Conservation (phyloP, 1,139 yeast species). For the Kazachstania sp. region DNA sequence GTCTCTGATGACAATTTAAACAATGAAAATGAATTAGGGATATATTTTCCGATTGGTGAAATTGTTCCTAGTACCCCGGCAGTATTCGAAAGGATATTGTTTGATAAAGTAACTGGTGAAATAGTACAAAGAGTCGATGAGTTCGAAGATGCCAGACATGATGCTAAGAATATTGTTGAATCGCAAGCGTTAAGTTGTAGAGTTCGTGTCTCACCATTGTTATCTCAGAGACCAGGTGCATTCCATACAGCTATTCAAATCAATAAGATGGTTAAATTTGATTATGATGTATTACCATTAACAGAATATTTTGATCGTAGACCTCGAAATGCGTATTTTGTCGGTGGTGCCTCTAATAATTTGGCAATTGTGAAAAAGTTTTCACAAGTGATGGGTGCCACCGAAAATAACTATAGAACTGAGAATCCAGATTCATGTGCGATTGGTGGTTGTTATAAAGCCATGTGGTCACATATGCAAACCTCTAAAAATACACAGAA, state of each 20-base stretch:
- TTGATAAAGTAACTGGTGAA: slow-evolving; percentile 29
- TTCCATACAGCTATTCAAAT: slow-evolving; percentile 3
- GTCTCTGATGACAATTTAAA: slow-evolving; percentile 27
- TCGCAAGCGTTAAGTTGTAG: slow-evolving; percentile 83
- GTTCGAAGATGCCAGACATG: slow-evolving; percentile 43
- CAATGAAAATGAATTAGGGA: slow-evolving; percentile 49
- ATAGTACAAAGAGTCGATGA: slow-evolving; percentile 27
- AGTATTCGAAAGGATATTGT: slow-evolving; percentile 44
- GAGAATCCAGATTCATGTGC: slow-evolving; percentile 91
- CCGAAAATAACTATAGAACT: slow-evolving; percentile 57
- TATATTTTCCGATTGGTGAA: slow-evolving; percentile 82
- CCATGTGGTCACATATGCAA: slow-evolving; percentile 52
- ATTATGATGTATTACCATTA: slow-evolving; percentile 23
- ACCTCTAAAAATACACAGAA: slow-evolving; percentile 13
- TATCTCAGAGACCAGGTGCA: slow-evolving; percentile 29
- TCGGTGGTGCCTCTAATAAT: slow-evolving; percentile 83
- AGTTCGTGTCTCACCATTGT: slow-evolving; percentile 68
- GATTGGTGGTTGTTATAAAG: slow-evolving; percentile 86
- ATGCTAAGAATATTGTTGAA: slow-evolving; percentile 72
- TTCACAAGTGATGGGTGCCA: slow-evolving; percentile 59
- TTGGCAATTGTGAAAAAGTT: slow-evolving; percentile 56
- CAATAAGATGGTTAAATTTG: slow-evolving; percentile 23
- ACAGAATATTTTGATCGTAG: slow-evolving; percentile 30
- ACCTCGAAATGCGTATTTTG: slow-evolving; percentile 69
- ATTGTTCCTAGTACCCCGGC: slow-evolving; percentile 75